Evolutionary conservation across 2,329 filamentous ascomycete genomes (phyloP).

Genomic region (Xylaria sp.): DNA sequence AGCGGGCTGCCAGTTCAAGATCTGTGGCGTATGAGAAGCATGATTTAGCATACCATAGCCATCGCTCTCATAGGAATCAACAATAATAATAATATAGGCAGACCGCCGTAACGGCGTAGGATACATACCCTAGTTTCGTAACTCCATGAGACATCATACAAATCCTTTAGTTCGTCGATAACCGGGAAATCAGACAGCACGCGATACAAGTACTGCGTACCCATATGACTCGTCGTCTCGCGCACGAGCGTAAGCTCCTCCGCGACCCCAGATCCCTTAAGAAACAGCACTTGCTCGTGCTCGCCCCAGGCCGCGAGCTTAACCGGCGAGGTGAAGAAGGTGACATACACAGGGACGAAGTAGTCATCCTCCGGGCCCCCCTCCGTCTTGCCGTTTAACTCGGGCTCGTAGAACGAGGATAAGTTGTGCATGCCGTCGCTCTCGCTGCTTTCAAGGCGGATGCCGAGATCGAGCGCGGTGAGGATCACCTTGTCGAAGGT

Average conservation of each 20-base stretch:
- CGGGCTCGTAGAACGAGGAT: neutral
- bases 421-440: neutral
- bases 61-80: neutral
- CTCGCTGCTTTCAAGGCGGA: neutral
- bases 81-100: no score
- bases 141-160: neutral
- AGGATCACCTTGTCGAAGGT: constrained; percentile 20
- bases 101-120: neutral
- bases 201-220: constrained; percentile 6
- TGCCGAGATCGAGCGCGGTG: neutral
- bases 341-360: neutral
- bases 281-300: constrained; percentile 9
- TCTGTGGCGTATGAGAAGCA: neutral
- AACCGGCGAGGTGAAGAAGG: constrained; percentile 1
- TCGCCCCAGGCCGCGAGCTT: neutral
- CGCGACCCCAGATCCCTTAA: neutral
- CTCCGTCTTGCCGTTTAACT: no score
- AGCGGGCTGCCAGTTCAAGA: neutral
- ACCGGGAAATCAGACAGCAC: neutral
- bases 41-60: neutral
- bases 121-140: constrained; percentile 9
- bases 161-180: neutral
- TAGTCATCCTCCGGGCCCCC: neutral
- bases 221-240: neutral
- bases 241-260: constrained; percentile 2